Percentiles rank a stretch among this genome's conserved stretches.
phyloP scores from a whole-genome alignment of 495 filamentous ascomycete species.

The Xylaria nigripes region DNA sequence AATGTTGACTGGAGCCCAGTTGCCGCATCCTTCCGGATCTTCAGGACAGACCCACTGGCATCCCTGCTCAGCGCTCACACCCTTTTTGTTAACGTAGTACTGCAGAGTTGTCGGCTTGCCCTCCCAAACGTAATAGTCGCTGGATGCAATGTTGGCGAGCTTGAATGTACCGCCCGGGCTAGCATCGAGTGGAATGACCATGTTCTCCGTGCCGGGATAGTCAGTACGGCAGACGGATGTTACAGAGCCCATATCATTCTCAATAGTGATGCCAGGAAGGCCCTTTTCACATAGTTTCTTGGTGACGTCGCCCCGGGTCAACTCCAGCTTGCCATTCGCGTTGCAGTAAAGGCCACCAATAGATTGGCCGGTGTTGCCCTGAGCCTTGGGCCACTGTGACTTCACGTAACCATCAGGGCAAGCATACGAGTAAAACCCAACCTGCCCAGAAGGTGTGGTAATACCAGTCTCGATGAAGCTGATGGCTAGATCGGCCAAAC shows the following conservation, averaged over 20 bases:
- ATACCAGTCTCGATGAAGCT: constrained; percentile 56
- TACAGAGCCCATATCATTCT: constrained; percentile 58
- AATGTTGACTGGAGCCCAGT: constrained; percentile 85
- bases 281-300: constrained; percentile 72
- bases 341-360: constrained; percentile 84
- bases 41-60: constrained; percentile 65
- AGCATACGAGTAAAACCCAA: constrained; percentile 83
- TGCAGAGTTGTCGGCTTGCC: constrained; percentile 74
- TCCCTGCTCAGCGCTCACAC: constrained; percentile 55
- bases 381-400: constrained; percentile 76
- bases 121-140: constrained; percentile 68
- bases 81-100: constrained; percentile 90
- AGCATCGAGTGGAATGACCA: constrained; percentile 67
- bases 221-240: constrained; percentile 89
- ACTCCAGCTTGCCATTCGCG: constrained; percentile 60
- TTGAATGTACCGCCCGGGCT: constrained; percentile 45
- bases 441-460: constrained; percentile 48
- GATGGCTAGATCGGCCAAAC: constrained; percentile 26
- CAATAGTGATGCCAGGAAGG: constrained; percentile 57
- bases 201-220: constrained; percentile 83
- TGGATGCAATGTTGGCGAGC: constrained; percentile 66
- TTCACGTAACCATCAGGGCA: constrained; percentile 91
- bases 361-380: constrained; percentile 78
- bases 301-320: constrained; percentile 57
- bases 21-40: constrained; percentile 52